Percentiles rank a stretch among this genome's conserved stretches.
These are phyloP conservation scores for Primulina tabacum DNA, from an alignment of 257 asterid genomes.

Conservation along the genomic window DNA sequence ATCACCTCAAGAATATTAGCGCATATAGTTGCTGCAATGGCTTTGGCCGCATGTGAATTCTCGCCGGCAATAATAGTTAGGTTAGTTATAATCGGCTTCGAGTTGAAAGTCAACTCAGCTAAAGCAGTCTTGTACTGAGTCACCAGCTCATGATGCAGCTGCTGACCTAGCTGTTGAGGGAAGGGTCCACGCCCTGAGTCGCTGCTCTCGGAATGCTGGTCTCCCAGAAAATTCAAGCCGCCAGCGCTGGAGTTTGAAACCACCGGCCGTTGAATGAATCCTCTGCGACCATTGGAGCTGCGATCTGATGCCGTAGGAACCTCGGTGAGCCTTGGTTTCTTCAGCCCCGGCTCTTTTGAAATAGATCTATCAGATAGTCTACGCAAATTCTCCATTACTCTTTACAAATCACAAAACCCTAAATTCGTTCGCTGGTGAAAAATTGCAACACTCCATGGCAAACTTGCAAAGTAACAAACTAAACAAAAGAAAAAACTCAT, in stretches of 20 bases:
- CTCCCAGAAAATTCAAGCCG: slow-evolving; percentile 41
- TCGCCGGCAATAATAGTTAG: slow-evolving; percentile 97
- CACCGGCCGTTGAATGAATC: slow-evolving; percentile 46
- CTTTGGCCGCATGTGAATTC: slow-evolving; percentile 85
- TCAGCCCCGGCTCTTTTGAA: slow-evolving; percentile 68
- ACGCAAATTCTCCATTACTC: slow-evolving; percentile 80
- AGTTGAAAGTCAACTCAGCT: slow-evolving; percentile 81
- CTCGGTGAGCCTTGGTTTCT: slow-evolving; percentile 72
- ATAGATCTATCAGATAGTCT: slow-evolving; percentile 77
- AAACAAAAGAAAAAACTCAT: background rate
- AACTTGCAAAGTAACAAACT: background rate
- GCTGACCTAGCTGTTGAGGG: slow-evolving; percentile 41
- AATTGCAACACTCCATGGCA: slow-evolving; percentile 26
- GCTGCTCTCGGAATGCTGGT: slow-evolving; percentile 49
- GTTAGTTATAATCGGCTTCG: slow-evolving; percentile 95
- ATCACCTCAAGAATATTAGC: slow-evolving; percentile 90
- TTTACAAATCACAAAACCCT: slow-evolving; percentile 38
- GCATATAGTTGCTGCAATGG: slow-evolving; percentile 72
- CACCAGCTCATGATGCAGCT: slow-evolving; percentile 72
- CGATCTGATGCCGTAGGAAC: slow-evolving; percentile 58
- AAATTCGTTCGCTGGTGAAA: slow-evolving; percentile 26
- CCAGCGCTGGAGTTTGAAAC: slow-evolving; percentile 36
- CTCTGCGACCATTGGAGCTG: slow-evolving; percentile 55
- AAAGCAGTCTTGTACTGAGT: slow-evolving; percentile 84
- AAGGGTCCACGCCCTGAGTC: slow-evolving; percentile 61